These are phyloP conservation scores for Marchantia paleacea DNA, from an alignment of 225 moss, liverwort and hornwort genomes.

Conservation along the genomic window DNA sequence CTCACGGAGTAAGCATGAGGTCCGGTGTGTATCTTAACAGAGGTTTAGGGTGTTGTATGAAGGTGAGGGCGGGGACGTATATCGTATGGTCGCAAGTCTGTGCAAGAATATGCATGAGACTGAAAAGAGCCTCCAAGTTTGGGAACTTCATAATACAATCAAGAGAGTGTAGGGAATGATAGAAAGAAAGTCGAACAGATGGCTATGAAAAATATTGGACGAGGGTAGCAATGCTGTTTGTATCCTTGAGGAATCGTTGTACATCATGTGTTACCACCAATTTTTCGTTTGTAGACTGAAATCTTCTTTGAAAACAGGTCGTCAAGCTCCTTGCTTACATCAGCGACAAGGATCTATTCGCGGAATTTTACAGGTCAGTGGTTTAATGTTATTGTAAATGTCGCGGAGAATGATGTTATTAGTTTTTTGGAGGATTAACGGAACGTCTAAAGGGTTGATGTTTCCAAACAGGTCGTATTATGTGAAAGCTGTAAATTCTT, in stretches of 20 bases:
- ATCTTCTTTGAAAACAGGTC: slow-evolving; percentile 47
- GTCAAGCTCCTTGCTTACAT: slow-evolving; percentile 99
- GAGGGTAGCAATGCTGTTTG: too few relatives aligned
- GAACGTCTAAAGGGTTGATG: not conserved
- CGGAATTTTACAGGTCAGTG: slow-evolving; percentile 89
- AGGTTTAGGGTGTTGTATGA: too few relatives aligned
- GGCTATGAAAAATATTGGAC: too few relatives aligned
- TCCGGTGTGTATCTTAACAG: too few relatives aligned
- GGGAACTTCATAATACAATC: too few relatives aligned
- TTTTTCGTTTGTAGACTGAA: not conserved
- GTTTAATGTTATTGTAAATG: not conserved
- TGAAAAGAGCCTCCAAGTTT: not conserved
- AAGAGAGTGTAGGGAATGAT: too few relatives aligned
- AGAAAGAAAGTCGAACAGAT: too few relatives aligned
- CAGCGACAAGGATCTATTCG: slow-evolving; percentile 96
- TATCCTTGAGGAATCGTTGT: too few relatives aligned
- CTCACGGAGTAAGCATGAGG: too few relatives aligned
- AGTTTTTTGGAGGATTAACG: not conserved
- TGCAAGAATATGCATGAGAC: not conserved
- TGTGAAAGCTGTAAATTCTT: not conserved
- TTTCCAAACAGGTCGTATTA: not conserved
- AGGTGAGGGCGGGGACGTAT: too few relatives aligned
- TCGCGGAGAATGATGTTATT: not conserved
- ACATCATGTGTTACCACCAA: not conserved
- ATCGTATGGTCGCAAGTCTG: too few relatives aligned